These are phyloP conservation scores for Solanum ossicruentum DNA, from an alignment of 257 asterid species.

Conservation along the genomic window DNA sequence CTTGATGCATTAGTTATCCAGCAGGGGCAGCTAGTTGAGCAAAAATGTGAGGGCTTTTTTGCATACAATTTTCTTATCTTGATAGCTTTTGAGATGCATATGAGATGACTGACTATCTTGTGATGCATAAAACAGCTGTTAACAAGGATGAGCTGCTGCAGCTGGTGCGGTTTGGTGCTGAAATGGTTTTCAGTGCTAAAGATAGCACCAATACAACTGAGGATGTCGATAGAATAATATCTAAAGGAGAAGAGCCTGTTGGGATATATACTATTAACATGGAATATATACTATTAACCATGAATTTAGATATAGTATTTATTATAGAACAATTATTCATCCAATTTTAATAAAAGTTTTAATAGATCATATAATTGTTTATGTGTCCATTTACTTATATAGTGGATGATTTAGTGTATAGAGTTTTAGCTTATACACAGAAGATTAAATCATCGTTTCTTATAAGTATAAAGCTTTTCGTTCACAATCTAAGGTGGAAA, in stretches of 20 bases:
- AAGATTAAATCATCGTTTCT: no score
- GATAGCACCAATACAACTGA: slow-evolving; percentile 53
- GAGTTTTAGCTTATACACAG: no score
- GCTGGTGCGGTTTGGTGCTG: slow-evolving; percentile 99
- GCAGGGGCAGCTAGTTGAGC: slow-evolving; percentile 2
- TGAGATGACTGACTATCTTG: neutral
- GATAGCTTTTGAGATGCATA: neutral
- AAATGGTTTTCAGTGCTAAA: slow-evolving; percentile 99
- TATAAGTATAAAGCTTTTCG: no score
- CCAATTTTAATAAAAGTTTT: no score
- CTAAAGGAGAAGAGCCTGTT: neutral
- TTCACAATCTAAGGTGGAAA: no score
- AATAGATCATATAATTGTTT: no score
- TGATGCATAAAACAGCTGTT: slow-evolving; percentile 48
- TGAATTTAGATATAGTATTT: no score
- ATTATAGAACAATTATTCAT: no score
- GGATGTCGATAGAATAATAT: slow-evolving; percentile 1
- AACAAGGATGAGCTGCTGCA: slow-evolving; percentile 95
- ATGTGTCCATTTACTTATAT: no score
- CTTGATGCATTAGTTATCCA: slow-evolving; percentile 14
- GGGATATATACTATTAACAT: no score
- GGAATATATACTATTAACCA: no score
- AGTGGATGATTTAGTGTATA: no score
- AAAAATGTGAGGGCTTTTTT: neutral
- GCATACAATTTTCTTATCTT: neutral